These are phyloP conservation scores for Phytopythium kandeliae DNA, from an alignment of 352 stramenopile species.

Conservation along the genomic window DNA sequence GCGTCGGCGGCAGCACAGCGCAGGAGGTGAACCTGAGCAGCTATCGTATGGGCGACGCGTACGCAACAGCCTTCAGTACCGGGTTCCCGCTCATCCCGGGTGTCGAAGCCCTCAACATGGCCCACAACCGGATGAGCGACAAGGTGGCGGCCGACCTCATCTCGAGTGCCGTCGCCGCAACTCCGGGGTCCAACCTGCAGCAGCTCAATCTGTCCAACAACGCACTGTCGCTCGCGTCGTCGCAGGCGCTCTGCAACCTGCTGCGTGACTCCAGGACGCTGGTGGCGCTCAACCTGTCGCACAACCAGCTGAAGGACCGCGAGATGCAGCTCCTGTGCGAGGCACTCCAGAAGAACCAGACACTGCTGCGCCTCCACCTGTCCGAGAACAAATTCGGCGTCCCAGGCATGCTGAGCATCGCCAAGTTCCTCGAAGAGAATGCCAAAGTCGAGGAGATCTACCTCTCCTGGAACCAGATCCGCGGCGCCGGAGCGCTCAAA, in stretches of 20 bases:
- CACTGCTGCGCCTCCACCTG: conserved; percentile 53
- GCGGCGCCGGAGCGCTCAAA: conserved; percentile 59
- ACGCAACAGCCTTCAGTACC: conserved; percentile 50
- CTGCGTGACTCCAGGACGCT: conserved; percentile 43
- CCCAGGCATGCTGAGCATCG: conserved; percentile 53
- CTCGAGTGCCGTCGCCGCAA: conserved; percentile 12
- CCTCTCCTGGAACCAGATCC: conserved; percentile 69
- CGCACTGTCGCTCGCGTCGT: conserved; percentile 26
- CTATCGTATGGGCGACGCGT: conserved; percentile 62
- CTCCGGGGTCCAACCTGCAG: conserved; percentile 25
- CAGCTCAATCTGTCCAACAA: conserved; percentile 71
- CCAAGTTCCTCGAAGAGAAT: conserved; percentile 70
- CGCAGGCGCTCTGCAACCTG: conserved; percentile 31
- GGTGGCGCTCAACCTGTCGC: conserved; percentile 55
- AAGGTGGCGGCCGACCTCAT: conserved; percentile 48
- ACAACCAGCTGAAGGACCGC: conserved; percentile 55
- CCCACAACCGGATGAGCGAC: conserved; percentile 69
- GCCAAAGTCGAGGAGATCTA: conserved; percentile 75
- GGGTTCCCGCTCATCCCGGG: conserved; percentile 56
- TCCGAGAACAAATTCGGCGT: conserved; percentile 69
- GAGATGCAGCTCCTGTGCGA: conserved; percentile 70
- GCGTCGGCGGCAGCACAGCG: conserved; percentile 27
- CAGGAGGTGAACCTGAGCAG: conserved; percentile 71
- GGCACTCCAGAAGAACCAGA: conserved; percentile 66
- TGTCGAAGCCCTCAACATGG: conserved; percentile 64